Conservation (phyloP, 352 stramenopile genomes). For the Bremia lactucae region DNA sequence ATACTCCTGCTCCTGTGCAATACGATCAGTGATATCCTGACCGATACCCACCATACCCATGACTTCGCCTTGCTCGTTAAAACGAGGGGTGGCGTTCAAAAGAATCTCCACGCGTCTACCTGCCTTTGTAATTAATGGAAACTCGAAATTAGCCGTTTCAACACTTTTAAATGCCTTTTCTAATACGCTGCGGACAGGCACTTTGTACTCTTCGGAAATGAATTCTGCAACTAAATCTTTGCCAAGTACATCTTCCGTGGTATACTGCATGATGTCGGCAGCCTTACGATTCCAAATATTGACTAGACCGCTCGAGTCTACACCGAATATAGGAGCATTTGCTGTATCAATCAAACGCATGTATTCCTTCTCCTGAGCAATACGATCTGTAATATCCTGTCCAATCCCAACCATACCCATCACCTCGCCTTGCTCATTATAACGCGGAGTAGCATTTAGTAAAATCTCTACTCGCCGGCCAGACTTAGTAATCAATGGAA, state of each 20-base stretch:
- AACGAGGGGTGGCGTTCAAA: too few species aligned
- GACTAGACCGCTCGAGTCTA: conserved; percentile 31
- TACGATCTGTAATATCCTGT: too few species aligned
- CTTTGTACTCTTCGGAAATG: conserved; percentile 42
- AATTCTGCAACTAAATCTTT: conserved; percentile 32
- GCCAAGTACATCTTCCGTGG: conserved; percentile 30
- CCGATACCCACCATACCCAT: too few species aligned
- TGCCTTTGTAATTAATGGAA: too few species aligned
- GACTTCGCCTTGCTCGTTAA: too few species aligned
- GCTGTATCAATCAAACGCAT: conserved; percentile 29
- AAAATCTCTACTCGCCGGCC: conserved; percentile 36
- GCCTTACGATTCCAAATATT: conserved; percentile 50
- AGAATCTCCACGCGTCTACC: too few species aligned
- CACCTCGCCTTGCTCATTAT: conserved; percentile 39
- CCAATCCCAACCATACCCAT: too few species aligned
- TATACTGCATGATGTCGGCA: conserved; percentile 41
- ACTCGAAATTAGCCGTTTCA: conserved; percentile 77
- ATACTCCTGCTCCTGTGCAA: too few species aligned
- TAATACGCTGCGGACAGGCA: conserved; percentile 13
- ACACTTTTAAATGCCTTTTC: conserved; percentile 44
- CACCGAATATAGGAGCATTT: conserved; percentile 30
- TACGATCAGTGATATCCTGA: too few species aligned
- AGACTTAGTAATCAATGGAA: conserved; percentile 43
- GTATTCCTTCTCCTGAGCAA: too few species aligned
- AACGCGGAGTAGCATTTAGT: conserved; percentile 38